Conservation (phyloP, 2,329 filamentous ascomycete genomes). For the Byssothecium circinans region DNA sequence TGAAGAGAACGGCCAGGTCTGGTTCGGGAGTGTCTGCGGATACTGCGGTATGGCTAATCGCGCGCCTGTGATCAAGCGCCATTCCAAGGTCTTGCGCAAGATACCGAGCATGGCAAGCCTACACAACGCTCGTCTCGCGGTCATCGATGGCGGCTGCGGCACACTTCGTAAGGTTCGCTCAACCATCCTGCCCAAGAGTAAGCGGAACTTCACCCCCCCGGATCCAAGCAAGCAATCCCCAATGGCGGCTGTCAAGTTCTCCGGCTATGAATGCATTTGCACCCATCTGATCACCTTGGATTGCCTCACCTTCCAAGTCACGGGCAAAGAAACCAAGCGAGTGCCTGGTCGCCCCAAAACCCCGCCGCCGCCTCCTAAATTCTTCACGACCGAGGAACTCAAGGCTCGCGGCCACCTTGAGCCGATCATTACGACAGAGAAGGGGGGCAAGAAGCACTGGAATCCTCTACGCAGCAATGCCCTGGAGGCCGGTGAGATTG, state of each 20-base stretch:
- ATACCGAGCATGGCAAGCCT: constrained; percentile 11
- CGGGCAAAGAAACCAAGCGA: constrained; percentile 10
- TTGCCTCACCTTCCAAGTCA: constrained; percentile 27
- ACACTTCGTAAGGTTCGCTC: constrained; percentile 17
- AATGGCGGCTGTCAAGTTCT: constrained; percentile 21
- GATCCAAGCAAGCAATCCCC: constrained; percentile 17
- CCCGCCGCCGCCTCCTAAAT: background rate
- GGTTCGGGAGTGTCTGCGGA: constrained; percentile 29
- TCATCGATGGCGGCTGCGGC: background rate
- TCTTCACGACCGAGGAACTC: constrained; percentile 16
- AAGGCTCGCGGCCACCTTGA: constrained; percentile 21
- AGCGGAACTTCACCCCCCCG: constrained; percentile 3
- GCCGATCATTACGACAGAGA: constrained; percentile 12
- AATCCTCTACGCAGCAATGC: constrained; percentile 28
- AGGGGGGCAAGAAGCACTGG: constrained; percentile 1
- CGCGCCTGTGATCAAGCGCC: constrained; percentile 11
- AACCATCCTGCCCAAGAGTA: constrained; percentile 7
- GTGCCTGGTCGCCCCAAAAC: background rate
- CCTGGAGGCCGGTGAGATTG: constrained; percentile 11
- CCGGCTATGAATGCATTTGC: constrained; percentile 24
- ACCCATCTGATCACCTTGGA: constrained; percentile 13
- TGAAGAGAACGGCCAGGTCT: constrained; percentile 10
- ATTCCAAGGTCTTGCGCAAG: constrained; percentile 17
- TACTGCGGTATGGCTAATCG: constrained; percentile 28
- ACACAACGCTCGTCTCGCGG: constrained; percentile 5